phyloP scores from a whole-genome alignment of 208 protist species.

The Crithidia brevicula region DNA sequence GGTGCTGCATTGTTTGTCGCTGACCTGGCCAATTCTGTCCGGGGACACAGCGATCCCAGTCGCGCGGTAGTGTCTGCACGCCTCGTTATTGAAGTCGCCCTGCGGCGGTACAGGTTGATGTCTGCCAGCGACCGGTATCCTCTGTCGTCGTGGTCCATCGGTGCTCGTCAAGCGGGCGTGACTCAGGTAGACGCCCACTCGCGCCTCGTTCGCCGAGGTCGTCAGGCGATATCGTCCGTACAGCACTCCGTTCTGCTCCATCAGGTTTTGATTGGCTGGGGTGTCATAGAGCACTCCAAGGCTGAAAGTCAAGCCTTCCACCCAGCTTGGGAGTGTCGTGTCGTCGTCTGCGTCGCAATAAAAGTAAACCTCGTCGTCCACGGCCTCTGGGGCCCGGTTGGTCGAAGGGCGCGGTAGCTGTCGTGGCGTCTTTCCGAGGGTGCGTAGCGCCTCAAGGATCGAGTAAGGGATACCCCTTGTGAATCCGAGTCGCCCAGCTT shows the following conservation, averaged over 20 bases:
- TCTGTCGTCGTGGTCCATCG: background rate
- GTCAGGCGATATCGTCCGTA: background rate
- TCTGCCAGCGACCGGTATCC: no score
- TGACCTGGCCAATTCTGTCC: no score
- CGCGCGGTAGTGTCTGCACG: background rate
- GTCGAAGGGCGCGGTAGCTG: background rate
- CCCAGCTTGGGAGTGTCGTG: background rate
- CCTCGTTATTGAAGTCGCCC: background rate
- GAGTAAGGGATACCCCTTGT: background rate
- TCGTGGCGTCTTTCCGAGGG: background rate
- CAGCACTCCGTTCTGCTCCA: background rate
- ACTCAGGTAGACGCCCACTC: background rate
- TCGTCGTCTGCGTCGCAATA: background rate
- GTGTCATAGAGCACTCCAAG: background rate
- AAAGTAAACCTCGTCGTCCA: background rate
- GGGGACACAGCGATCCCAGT: background rate
- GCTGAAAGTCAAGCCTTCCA: background rate
- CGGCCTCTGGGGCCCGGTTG: no score
- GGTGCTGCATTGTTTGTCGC: background rate
- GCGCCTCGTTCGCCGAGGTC: background rate
- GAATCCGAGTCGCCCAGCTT: background rate
- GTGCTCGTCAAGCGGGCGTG: background rate
- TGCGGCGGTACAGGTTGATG: background rate
- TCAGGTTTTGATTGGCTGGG: background rate
- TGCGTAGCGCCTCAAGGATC: background rate